Conservation (phyloP, 2,329 filamentous ascomycete species). For the Aspergillus novoparasiticus region DNA sequence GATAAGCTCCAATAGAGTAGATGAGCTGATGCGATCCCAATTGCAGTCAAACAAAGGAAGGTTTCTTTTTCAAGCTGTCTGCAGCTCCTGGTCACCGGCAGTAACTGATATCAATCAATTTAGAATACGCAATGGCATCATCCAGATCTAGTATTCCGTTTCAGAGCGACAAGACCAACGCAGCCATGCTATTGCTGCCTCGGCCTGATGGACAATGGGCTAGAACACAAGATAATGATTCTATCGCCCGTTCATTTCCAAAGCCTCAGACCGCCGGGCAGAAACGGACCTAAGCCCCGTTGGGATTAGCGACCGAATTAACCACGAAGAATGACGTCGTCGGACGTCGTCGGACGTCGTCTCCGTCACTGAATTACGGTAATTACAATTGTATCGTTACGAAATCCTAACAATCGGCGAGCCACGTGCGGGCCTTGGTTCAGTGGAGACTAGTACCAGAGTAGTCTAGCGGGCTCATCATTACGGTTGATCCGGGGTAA, state of each 20-base stretch:
- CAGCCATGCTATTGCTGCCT: not conserved
- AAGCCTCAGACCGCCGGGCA: conserved; percentile 8
- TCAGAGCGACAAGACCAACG: not conserved
- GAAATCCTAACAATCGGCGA: conserved; percentile 10
- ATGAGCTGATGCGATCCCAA: not conserved
- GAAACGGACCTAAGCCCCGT: conserved; percentile 2
- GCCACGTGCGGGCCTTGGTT: conserved; percentile 22
- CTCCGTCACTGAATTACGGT: conserved; percentile 3
- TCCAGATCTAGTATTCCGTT: not conserved
- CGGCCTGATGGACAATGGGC: not conserved
- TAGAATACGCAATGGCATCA: not conserved
- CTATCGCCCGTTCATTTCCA: not conserved
- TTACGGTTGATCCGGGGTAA: conserved; percentile 24
- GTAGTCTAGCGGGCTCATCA: conserved; percentile 14
- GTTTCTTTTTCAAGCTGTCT: not conserved
- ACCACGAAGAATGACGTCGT: conserved; percentile 5
- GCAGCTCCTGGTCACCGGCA: not conserved
- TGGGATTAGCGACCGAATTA: not conserved
- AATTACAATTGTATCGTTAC: not conserved
- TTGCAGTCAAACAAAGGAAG: not conserved
- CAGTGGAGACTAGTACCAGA: conserved; percentile 15
- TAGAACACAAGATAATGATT: not conserved
- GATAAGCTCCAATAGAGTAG: not conserved
- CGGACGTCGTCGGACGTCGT: not conserved
- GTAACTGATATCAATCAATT: not conserved